These are phyloP conservation scores for Lophium mytilinum DNA, from an alignment of 495 filamentous ascomycete species.

Conservation along the genomic window DNA sequence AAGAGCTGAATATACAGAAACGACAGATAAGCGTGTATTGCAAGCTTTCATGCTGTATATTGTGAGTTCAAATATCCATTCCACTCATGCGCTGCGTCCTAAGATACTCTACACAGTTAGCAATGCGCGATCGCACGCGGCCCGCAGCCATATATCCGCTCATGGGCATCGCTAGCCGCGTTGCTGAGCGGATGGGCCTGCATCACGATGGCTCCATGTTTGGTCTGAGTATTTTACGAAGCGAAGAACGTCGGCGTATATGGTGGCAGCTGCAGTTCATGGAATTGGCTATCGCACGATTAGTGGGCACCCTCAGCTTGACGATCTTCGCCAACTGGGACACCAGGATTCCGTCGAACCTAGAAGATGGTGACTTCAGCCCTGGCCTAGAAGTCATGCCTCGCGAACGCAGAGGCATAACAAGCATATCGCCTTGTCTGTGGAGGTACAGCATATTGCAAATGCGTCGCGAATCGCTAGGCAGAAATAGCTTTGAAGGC, in stretches of 20 bases:
- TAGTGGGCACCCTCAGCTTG: not conserved
- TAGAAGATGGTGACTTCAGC: slow-evolving; percentile 1
- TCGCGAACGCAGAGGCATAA: not conserved
- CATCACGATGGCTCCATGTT: not conserved
- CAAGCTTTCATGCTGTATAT: not conserved
- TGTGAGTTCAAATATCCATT: not conserved
- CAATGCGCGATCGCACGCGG: not conserved
- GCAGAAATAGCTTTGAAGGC: not conserved
- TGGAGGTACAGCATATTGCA: not conserved
- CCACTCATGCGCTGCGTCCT: not conserved
- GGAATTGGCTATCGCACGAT: not conserved
- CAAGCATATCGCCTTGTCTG: not conserved
- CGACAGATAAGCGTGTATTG: not conserved
- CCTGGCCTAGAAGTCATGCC: not conserved
- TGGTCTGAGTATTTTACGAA: not conserved
- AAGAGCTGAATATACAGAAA: not conserved
- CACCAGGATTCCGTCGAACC: slow-evolving; percentile 1
- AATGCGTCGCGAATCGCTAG: not conserved
- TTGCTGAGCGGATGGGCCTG: not conserved
- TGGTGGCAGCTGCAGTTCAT: slow-evolving; percentile 4
- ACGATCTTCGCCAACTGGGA: slow-evolving; percentile 2
- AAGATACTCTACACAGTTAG: not conserved
- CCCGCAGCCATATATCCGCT: not conserved
- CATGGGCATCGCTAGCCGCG: not conserved
- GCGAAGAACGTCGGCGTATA: not conserved